These are phyloP conservation scores for Ganoderma meredithae DNA, from an alignment of 1,284 basidiomycete species.

Conservation along the genomic window DNA sequence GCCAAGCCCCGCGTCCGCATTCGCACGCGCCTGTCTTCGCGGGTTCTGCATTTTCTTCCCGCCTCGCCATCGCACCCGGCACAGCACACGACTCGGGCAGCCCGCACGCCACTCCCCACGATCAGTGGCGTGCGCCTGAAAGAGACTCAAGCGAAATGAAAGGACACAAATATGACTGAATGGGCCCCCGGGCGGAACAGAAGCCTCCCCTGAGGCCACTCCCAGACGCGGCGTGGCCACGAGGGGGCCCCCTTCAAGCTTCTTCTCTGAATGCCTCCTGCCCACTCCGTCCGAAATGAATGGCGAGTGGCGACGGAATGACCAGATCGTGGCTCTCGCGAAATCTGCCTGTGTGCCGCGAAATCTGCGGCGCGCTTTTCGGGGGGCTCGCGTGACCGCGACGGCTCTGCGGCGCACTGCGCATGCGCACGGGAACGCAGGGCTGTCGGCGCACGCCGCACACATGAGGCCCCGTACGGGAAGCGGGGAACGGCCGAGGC, in stretches of 20 bases:
- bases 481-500: background rate
- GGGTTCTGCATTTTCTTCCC: background rate
- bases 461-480: background rate
- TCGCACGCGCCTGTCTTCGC: conserved; percentile 6
- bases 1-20: background rate
- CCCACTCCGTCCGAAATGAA: conserved; percentile 3
- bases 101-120: background rate
- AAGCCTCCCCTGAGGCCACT: background rate
- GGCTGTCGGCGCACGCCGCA: background rate
- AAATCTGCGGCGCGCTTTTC: conserved; percentile 1
- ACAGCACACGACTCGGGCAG: background rate
- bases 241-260: background rate
- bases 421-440: background rate
- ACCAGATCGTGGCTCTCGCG: background rate
- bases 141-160: conserved; percentile 4
- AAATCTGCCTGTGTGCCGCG: background rate
- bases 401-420: background rate
- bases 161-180: background rate
- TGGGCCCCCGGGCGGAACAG: conserved; percentile 1
- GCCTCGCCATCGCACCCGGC: background rate
- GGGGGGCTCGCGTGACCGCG: background rate
- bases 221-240: background rate
- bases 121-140: background rate
- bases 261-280: background rate
- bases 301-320: background rate